Evolutionary conservation across 176 grass and related monocot genomes (phyloP).

Genomic region (Musa schizocarpa): DNA sequence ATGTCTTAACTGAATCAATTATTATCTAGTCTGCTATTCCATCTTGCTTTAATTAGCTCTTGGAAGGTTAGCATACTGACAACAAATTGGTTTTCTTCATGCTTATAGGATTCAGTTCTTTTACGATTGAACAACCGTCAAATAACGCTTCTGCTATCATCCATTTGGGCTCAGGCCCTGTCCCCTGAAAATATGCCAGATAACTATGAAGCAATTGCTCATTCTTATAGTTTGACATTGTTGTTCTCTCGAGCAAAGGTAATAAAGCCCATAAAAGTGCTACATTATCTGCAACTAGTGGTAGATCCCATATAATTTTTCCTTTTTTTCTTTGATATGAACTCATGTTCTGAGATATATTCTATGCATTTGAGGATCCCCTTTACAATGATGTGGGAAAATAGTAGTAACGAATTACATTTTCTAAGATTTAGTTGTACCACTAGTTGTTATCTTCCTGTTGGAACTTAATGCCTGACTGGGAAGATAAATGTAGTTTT

Average conservation of each 20-base stretch:
- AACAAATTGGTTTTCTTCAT: conserved; percentile 14
- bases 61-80: background rate
- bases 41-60: background rate
- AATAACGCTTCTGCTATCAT: conserved; percentile 83
- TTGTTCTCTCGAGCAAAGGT: conserved; percentile 91
- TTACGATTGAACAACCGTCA: conserved; percentile 78
- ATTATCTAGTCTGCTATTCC: background rate
- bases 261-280: conserved; percentile 17
- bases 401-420: background rate
- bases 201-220: conserved; percentile 97
- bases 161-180: conserved; percentile 86
- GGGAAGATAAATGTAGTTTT: background rate
- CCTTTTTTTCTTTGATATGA: background rate
- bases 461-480: background rate
- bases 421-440: background rate
- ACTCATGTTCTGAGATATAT: background rate
- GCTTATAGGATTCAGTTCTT: conserved; percentile 56
- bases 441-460: background rate
- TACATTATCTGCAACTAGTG: background rate
- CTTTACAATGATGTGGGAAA: background rate
- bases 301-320: background rate
- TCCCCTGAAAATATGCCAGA: conserved; percentile 71
- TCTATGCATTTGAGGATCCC: background rate
- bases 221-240: conserved; percentile 83
- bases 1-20: conserved; percentile 21